Percentiles rank a stretch among this genome's conserved stretches.
Evolutionary conservation across 2,329 filamentous ascomycete species (phyloP).

Genomic region (Amauroascus niger): DNA sequence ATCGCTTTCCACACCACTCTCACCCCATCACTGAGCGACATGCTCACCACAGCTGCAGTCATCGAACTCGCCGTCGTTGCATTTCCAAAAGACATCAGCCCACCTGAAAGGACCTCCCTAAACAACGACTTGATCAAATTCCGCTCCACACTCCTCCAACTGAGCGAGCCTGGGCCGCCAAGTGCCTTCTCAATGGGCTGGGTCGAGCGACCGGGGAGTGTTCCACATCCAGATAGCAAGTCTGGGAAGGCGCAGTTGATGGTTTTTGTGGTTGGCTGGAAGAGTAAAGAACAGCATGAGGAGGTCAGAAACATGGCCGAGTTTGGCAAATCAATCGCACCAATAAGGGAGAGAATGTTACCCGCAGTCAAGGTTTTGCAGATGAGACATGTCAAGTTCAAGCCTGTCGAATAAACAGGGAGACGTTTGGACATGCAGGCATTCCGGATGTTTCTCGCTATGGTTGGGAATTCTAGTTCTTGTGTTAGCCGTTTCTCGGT

Average conservation of each 20-base stretch:
- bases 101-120: slow-evolving; percentile 24
- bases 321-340: slow-evolving; percentile 36
- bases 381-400: slow-evolving; percentile 39
- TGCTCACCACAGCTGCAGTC: slow-evolving; percentile 33
- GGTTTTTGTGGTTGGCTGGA: slow-evolving; percentile 44
- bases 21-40: slow-evolving; percentile 18
- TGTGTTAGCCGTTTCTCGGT: too few relatives aligned
- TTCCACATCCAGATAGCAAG: slow-evolving; percentile 29
- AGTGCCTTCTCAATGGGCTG: slow-evolving; percentile 30
- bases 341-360: slow-evolving; percentile 36
- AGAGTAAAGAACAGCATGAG: slow-evolving; percentile 42
- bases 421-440: not conserved
- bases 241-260: slow-evolving; percentile 37
- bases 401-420: slow-evolving; percentile 13
- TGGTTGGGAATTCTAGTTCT: too few relatives aligned
- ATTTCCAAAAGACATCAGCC: slow-evolving; percentile 31
- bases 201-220: slow-evolving; percentile 28
- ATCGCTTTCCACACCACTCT: slow-evolving; percentile 24
- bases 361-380: slow-evolving; percentile 32
- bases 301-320: slow-evolving; percentile 37
- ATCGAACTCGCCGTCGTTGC: slow-evolving; percentile 43
- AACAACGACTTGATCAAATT: slow-evolving; percentile 33
- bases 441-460: not conserved
- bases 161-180: slow-evolving; percentile 21
- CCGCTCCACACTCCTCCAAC: slow-evolving; percentile 24